Base-by-base conservation (phyloP, 2,329 filamentous ascomycete genomes). In the Trichoderma gracile region DNA sequence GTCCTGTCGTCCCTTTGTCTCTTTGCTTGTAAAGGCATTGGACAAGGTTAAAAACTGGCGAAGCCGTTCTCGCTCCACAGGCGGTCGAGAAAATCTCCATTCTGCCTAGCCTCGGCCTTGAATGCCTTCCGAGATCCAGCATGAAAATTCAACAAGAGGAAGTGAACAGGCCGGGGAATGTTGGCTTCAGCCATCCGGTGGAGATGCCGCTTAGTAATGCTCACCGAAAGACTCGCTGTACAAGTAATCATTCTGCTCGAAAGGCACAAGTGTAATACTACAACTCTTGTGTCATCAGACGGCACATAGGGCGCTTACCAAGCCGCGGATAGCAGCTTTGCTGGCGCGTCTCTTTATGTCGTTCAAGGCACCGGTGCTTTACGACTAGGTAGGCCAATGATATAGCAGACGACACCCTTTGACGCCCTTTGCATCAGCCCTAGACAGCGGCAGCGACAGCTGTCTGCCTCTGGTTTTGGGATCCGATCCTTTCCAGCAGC, bases 41-140 rank as follows among this genome's bases (percentile, higher is more conserved):
- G 40, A 33, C 54, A 38, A 57, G 40, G 25, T 43, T 30, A 57
- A 46, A 57, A 46, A 10, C 54, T 40, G 42, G 40, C 40, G 40
- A 46, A 52, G 47, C 38, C 47, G 38, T 52, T 52, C 58, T 23
- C 60, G 27, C 60, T 63, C 60, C 53, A 55, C 60, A 27, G 25
- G 30, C 30, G 45, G 33, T 43, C 21, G 57, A 61, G 33, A 61
- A 49, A 56, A 42, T 15, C 60, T 21, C 60, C 60, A 50, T 63
- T 46, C 25, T n/a, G 60, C 43, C 19, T 63, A 63, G 60, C 52
- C 50, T 63, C 60, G 60, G 60, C 14, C 52, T 63, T 56, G 25
- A 25, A n/a, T 49, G 19, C 14, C 43, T 30, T 25, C 60, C 60
- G 60, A 63, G 30, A 21, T 56, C 60, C 60, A 56, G 56, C 33